These are phyloP conservation scores for Gastrodia elata DNA, from an alignment of 106 monocot genomes.

Conservation along the genomic window DNA sequence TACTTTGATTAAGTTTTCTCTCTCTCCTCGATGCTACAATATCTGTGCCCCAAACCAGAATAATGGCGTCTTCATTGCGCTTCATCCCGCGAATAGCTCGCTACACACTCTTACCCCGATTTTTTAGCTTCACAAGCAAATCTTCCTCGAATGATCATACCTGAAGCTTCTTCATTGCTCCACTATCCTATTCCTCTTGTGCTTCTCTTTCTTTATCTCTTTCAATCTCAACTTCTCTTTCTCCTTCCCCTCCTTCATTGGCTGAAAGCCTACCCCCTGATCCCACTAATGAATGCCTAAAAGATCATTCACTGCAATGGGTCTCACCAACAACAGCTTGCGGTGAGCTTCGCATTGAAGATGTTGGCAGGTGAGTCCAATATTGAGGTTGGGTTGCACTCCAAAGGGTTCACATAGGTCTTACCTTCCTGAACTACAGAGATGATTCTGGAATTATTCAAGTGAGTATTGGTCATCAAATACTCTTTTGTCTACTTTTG, in stretches of 20 bases:
- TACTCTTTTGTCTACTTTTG: neutral
- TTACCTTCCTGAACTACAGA: constrained; percentile 83
- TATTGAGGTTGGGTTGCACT: constrained; percentile 94
- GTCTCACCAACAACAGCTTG: constrained; percentile 47
- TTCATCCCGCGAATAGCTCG: constrained; percentile 23
- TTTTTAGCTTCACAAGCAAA: constrained; percentile 17
- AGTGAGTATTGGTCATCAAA: constrained; percentile 15
- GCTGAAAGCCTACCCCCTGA: constrained; percentile 18
- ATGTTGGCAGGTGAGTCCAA: constrained; percentile 61
- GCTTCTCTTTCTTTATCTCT: constrained; percentile 9
- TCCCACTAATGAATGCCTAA: neutral
- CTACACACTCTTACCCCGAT: constrained; percentile 24
- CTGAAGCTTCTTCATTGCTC: neutral
- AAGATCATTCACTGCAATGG: constrained; percentile 47
- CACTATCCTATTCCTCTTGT: constrained; percentile 13
- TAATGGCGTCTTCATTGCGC: constrained; percentile 53
- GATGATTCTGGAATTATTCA: constrained; percentile 87
- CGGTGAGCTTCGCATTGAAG: constrained; percentile 54
- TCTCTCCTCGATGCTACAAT: no score
- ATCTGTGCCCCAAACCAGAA: no score
- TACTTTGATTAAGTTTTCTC: no score
- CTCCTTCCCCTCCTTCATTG: constrained; percentile 3
- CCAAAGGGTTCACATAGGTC: constrained; percentile 78
- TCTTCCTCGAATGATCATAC: neutral
- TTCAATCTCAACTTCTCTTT: constrained; percentile 7